Percentiles rank a stretch among this genome's conserved stretches.
Conservation (phyloP, 768 basidiomycete species). For the Mycena rebaudengoi region DNA sequence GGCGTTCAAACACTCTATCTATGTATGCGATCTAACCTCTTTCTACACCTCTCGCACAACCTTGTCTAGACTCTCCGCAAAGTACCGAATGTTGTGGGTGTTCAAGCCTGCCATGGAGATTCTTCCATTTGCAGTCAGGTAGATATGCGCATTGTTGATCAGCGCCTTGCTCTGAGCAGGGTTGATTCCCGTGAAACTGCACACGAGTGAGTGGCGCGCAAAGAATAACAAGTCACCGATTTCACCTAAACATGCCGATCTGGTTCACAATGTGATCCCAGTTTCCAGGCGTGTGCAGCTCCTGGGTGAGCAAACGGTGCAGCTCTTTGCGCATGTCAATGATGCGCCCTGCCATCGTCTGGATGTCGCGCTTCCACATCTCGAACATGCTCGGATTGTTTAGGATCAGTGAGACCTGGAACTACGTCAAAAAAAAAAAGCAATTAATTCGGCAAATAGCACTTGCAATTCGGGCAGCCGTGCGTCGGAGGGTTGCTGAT, state of each 20-base stretch:
- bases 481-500: conserved; percentile 95
- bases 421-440: background rate
- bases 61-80: conserved; percentile 75
- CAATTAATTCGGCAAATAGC: too few species aligned
- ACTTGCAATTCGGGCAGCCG: conserved; percentile 87
- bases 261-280: conserved; percentile 97
- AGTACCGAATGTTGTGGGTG: conserved; percentile 76
- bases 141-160: conserved; percentile 79
- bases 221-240: background rate
- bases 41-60: conserved; percentile 58
- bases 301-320: conserved; percentile 74
- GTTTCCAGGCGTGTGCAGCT: conserved; percentile 86
- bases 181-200: conserved; percentile 86
- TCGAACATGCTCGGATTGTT: conserved; percentile 77
- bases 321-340: conserved; percentile 90
- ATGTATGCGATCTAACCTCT: conserved; percentile 5
- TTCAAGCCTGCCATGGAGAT: conserved; percentile 97
- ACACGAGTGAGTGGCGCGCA: conserved; percentile 5
- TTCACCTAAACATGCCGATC: conserved; percentile 97
- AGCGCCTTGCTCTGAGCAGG: conserved; percentile 71
- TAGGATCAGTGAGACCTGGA: conserved; percentile 81
- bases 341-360: conserved; percentile 93
- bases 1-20: too few species aligned
- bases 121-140: conserved; percentile 86
- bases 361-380: conserved; percentile 91